Conservation (phyloP, 192 early-diverging fungal species). For the Umbelopsis ramanniana region DNA sequence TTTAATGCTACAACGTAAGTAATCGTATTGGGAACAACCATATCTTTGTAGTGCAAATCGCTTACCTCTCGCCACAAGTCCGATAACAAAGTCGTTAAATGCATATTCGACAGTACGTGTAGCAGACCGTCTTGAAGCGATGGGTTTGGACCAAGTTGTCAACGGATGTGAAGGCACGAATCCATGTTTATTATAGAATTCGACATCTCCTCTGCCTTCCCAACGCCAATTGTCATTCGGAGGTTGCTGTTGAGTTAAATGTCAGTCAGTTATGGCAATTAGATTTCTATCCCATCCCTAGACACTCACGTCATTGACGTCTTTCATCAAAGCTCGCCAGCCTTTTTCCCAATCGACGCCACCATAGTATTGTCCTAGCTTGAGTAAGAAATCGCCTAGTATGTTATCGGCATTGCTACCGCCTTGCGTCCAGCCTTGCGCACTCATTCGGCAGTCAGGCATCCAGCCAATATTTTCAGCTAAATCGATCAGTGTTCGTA, state of each 20-base stretch:
- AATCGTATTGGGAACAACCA: background rate
- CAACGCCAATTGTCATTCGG: background rate
- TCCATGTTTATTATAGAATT: conserved; percentile 28
- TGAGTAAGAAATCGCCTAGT: conserved; percentile 35
- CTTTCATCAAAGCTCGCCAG: conserved; percentile 26
- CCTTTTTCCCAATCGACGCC: conserved; percentile 34
- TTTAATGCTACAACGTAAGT: background rate
- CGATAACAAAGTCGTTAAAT: conserved; percentile 38
- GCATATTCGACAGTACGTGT: conserved; percentile 42
- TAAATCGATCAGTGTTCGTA: background rate
- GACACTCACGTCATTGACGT: conserved; percentile 18
- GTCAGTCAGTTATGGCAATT: too few relatives aligned
- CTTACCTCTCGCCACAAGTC: conserved; percentile 25
- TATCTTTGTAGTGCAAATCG: background rate
- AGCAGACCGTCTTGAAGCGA: conserved; percentile 1
- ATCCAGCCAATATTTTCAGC: conserved; percentile 8
- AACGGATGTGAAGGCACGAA: conserved; percentile 24
- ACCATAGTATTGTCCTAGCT: conserved; percentile 14
- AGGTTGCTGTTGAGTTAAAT: background rate
- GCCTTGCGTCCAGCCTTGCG: conserved; percentile 32
- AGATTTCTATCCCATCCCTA: conserved; percentile 15
- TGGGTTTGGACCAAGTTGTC: conserved; percentile 5
- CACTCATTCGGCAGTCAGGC: conserved; percentile 17
- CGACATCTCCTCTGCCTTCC: conserved; percentile 34
- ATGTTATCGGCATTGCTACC: conserved; percentile 41